A percentile compares a stretch with the other conserved stretches of the same genome.
Evolutionary conservation across 1,284 basidiomycete species (phyloP).

Genomic region (Ceratobasidium sp.): DNA sequence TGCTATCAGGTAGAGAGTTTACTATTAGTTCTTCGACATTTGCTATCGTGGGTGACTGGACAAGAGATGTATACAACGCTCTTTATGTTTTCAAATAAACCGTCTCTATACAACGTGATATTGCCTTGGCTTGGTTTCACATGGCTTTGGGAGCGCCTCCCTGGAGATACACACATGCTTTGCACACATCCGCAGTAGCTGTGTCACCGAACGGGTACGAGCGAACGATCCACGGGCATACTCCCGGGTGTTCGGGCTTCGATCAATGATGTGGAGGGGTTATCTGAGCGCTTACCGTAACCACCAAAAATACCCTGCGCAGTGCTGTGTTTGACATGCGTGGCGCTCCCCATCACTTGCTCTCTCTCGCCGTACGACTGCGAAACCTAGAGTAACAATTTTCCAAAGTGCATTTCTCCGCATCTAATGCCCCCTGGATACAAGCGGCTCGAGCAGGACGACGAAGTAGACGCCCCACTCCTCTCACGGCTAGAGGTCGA

Average conservation of each 20-base stretch:
- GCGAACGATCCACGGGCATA: background rate
- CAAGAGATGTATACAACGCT: background rate
- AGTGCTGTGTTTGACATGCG: too few species aligned
- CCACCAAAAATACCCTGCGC: background rate
- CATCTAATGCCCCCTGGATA: conserved; percentile 6
- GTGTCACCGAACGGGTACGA: too few species aligned
- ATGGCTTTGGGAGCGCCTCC: background rate
- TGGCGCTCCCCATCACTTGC: background rate
- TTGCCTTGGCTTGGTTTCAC: background rate
- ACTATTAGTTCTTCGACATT: background rate
- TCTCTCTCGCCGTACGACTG: background rate
- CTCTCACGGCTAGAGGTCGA: conserved; percentile 45
- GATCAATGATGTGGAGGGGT: background rate
- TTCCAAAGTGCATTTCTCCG: background rate
- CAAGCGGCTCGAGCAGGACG: conserved; percentile 7
- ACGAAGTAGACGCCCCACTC: conserved; percentile 11
- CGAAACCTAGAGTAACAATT: background rate
- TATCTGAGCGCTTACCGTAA: background rate
- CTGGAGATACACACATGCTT: background rate
- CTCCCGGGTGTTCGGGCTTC: background rate
- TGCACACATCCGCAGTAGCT: too few species aligned
- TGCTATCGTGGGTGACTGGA: background rate
- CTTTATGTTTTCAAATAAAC: background rate
- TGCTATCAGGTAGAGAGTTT: background rate
- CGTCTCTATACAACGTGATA: background rate